Conservation (phyloP, 768 basidiomycete species). For the Tulasnella sp. region DNA sequence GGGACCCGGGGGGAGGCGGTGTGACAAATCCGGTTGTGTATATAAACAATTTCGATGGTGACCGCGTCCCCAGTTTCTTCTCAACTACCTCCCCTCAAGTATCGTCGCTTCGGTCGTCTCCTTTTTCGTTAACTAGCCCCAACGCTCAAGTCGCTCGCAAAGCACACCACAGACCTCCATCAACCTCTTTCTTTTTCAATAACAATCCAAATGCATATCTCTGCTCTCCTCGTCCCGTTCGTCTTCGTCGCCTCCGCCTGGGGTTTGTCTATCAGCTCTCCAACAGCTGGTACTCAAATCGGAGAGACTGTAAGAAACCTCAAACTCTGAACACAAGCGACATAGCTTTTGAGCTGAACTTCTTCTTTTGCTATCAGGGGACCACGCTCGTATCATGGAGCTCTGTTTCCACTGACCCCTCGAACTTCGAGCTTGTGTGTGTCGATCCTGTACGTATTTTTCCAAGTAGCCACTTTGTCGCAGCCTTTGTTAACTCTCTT, state of each 20-base stretch:
- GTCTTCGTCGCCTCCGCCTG: conserved; percentile 6
- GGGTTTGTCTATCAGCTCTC: conserved; percentile 1
- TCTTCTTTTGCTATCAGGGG: background rate
- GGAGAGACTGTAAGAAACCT: conserved; percentile 3
- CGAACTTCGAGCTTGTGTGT: background rate
- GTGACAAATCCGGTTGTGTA: too few relatives aligned
- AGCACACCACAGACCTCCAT: background rate
- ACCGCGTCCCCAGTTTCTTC: too few relatives aligned
- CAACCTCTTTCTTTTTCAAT: background rate
- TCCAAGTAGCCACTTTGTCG: background rate
- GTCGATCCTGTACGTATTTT: conserved; percentile 6
- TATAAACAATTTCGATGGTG: too few relatives aligned
- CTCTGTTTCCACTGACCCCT: conserved; percentile 7
- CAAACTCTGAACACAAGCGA: background rate
- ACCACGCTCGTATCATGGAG: conserved; percentile 1
- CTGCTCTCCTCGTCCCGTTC: conserved; percentile 1
- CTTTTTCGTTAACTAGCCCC: too few relatives aligned
- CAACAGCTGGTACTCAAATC: background rate
- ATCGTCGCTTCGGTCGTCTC: too few relatives aligned
- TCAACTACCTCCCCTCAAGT: too few relatives aligned
- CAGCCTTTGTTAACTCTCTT: background rate
- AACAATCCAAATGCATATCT: background rate
- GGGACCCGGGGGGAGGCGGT: too few relatives aligned
- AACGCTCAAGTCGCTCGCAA: conserved; percentile 5
- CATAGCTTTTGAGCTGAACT: background rate